These are phyloP conservation scores for Ustilago loliicola DNA, from an alignment of 1,284 basidiomycete genomes.

Conservation along the genomic window DNA sequence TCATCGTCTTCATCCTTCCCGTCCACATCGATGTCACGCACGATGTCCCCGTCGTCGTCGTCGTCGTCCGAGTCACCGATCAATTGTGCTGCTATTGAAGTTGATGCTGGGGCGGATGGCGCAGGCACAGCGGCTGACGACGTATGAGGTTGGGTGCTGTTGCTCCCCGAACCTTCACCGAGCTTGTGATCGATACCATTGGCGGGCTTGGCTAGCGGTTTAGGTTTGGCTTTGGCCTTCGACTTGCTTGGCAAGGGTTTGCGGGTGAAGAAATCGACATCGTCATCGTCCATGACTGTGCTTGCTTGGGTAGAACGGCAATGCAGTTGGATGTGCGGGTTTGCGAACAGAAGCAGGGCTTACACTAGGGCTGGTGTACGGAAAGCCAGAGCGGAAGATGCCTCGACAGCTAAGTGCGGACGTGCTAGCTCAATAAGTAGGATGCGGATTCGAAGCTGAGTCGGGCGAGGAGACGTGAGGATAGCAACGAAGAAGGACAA, in stretches of 20 bases:
- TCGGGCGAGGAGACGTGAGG: background rate
- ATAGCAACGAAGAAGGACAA: slow-evolving; percentile 9
- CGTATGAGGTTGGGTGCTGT: background rate
- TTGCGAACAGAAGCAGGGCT: background rate
- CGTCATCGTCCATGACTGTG: slow-evolving; percentile 40
- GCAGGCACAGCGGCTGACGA: background rate
- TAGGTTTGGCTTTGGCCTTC: slow-evolving; percentile 20
- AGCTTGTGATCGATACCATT: background rate
- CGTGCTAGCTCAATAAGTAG: no score
- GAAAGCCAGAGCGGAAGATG: no score
- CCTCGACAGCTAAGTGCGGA: no score
- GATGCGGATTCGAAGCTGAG: background rate
- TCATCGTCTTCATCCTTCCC: slow-evolving; percentile 29
- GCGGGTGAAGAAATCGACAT: slow-evolving; percentile 41
- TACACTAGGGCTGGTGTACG: background rate
- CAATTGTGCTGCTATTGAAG: slow-evolving; percentile 1
- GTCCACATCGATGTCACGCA: slow-evolving; percentile 8
- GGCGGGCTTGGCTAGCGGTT: background rate
- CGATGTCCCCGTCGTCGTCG: background rate
- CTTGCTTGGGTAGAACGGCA: background rate
- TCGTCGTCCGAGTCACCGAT: slow-evolving; percentile 9
- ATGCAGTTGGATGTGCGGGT: background rate
- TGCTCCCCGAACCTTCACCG: background rate
- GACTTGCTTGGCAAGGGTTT: slow-evolving; percentile 16
- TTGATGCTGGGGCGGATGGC: slow-evolving; percentile 5